phyloP scores from a whole-genome alignment of 2,329 filamentous ascomycete species.

The Penicillium vulpinum region DNA sequence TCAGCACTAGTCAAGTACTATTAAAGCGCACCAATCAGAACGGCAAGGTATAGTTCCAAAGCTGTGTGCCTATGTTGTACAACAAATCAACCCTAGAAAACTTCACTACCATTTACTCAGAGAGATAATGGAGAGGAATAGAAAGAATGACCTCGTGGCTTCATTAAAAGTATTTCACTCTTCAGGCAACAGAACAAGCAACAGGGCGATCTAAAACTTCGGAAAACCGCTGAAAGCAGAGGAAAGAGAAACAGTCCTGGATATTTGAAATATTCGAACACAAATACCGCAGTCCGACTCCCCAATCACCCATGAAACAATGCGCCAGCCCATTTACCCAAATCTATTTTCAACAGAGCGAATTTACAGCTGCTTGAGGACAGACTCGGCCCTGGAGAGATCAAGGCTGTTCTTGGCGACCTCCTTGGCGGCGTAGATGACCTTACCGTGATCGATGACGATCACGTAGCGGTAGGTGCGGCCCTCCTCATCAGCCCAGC shows the following conservation, averaged over 20 bases:
- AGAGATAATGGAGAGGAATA: neutral
- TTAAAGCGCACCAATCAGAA: conserved; percentile 2
- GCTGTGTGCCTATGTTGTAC: neutral
- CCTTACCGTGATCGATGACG: conserved; percentile 78
- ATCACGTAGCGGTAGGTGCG: conserved; percentile 78
- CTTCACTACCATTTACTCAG: neutral
- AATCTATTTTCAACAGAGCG: conserved; percentile 6
- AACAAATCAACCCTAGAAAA: neutral
- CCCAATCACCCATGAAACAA: conserved; percentile 9
- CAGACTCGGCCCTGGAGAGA: conserved; percentile 50
- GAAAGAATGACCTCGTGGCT: conserved; percentile 13
- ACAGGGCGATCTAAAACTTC: conserved; percentile 10
- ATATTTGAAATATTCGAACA: neutral
- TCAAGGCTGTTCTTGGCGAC: conserved; percentile 44
- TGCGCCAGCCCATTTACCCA: conserved; percentile 15
- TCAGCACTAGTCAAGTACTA: neutral
- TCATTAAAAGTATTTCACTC: conserved; percentile 11
- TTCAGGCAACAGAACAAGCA: conserved; percentile 4
- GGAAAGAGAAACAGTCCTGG: conserved; percentile 1
- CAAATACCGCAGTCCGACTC: neutral
- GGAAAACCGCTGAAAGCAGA: conserved; percentile 8
- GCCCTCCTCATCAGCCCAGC: conserved; percentile 71
- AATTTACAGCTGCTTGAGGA: conserved; percentile 50
- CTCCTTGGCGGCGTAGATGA: conserved; percentile 78
- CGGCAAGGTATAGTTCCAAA: neutral